Base-by-base conservation (phyloP, 2,329 filamentous ascomycete species). In the Aureobasidium sp. region DNA sequence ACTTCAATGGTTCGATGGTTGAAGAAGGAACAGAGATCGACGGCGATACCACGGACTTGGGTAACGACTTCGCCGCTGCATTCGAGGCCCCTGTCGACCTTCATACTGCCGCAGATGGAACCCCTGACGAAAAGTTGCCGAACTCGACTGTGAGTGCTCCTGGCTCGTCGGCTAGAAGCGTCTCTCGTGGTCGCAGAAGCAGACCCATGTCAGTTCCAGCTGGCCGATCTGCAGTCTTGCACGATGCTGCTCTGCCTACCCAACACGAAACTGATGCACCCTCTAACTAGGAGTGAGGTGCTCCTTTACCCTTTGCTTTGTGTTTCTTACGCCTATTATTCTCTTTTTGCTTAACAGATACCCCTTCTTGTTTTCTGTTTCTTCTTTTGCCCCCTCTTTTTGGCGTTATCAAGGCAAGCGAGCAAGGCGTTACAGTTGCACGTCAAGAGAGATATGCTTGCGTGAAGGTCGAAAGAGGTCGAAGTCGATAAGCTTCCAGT, bases 41-140 rank as follows among this genome's bases (percentile, higher is more conserved):
- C 8, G 50, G 30, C 29, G 27, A 21, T n/a, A 13, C 7, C 16
- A 30, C 47, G 47, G 58, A 55, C n/a, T 27, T 48, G 44, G 54
- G 57, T 25, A 60, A 48, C 13, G 57, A 63, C 36, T 61, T 63
- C 30, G 63, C 61, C 29, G 45, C 59, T 6, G 63, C 59, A 29
- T 60, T 62, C n/a, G 60, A 59, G 44, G 58, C 59, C 29, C 50
- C 58, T n/a, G 42, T 30, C 25, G 53, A 55, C 13, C 34, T 54
- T n/a, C 59, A 50, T 2, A 52, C 42, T 47, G 54, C 25, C 29
- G 32, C 39, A 30, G 49, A 39, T 15, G 47, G 41, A 16, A 49
- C 41, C 11, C 34, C 48, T 21, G 49, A 54, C 27, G 47, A 25
- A 3, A 49, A 59, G 25, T 25, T 54, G 27, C 34, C 42, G 3